phyloP scores from a whole-genome alignment of 805 yeast species.

The Pichia manshurica region DNA sequence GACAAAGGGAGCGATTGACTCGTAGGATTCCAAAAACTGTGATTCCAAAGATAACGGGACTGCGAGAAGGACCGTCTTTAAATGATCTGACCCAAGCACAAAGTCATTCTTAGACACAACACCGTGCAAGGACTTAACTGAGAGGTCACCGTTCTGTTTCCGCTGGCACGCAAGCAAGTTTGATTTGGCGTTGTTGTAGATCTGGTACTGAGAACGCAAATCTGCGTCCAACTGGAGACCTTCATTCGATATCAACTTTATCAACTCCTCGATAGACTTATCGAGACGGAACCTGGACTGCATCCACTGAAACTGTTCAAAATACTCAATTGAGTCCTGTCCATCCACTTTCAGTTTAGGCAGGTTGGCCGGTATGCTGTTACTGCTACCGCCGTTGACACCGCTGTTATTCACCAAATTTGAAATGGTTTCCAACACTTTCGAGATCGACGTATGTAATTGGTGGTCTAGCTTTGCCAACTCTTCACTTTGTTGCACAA shows the following conservation, averaged over 20 bases:
- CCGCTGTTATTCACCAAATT: slow-evolving; percentile 28
- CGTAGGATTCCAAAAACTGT: slow-evolving; percentile 67
- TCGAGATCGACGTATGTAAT: slow-evolving; percentile 59
- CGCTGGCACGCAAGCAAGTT: slow-evolving; percentile 84
- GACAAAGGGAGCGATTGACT: slow-evolving; percentile 69
- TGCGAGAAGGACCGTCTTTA: slow-evolving; percentile 80
- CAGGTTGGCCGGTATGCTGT: slow-evolving; percentile 7
- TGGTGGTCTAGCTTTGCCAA: slow-evolving; percentile 77
- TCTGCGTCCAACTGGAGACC: slow-evolving; percentile 81
- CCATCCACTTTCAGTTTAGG: slow-evolving; percentile 30
- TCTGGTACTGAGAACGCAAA: slow-evolving; percentile 66
- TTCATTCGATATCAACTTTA: slow-evolving; percentile 64
- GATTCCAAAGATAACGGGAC: slow-evolving; percentile 65
- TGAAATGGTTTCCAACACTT: slow-evolving; percentile 68
- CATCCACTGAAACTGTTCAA: slow-evolving; percentile 83
- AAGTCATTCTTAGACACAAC: slow-evolving; percentile 79
- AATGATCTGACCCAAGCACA: slow-evolving; percentile 78
- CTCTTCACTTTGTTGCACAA: slow-evolving; percentile 89
- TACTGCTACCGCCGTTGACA: slow-evolving; percentile 13
- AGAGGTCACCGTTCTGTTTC: slow-evolving; percentile 87
- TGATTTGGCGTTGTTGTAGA: slow-evolving; percentile 77
- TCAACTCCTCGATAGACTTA: slow-evolving; percentile 72
- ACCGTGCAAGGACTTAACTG: slow-evolving; percentile 86
- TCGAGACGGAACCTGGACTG: slow-evolving; percentile 80
- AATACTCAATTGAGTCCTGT: slow-evolving; percentile 51